Conservation (phyloP, 2,329 filamentous ascomycete genomes). For the Xylaria multiplex region DNA sequence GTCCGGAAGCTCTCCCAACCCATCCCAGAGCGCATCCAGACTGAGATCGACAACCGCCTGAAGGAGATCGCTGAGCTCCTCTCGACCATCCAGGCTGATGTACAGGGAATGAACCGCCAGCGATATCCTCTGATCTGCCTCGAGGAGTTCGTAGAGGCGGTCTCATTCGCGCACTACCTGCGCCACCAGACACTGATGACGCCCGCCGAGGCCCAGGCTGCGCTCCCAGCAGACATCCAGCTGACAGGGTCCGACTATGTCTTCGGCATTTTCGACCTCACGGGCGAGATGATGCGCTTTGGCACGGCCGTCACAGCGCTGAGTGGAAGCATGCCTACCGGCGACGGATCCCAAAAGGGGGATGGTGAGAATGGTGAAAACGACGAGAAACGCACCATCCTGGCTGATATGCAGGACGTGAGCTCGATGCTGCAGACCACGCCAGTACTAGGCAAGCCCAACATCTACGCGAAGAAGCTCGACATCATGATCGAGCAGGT, state of each 20-base stretch:
- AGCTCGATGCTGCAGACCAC: slow-evolving; percentile 81
- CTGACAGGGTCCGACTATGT: slow-evolving; percentile 87
- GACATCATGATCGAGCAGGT: slow-evolving; percentile 88
- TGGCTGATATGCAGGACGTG: slow-evolving; percentile 83
- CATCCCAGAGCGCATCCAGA: slow-evolving; percentile 74
- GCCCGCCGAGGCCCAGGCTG: slow-evolving; percentile 65
- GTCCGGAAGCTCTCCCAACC: slow-evolving; percentile 70
- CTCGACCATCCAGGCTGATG: slow-evolving; percentile 72
- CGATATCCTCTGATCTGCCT: slow-evolving; percentile 89
- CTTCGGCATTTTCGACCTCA: slow-evolving; percentile 90
- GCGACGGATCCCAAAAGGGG: slow-evolving; percentile 42
- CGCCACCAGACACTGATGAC: slow-evolving; percentile 78
- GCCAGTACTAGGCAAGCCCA: slow-evolving; percentile 64
- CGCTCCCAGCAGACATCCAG: slow-evolving; percentile 63
- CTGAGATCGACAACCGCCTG: slow-evolving; percentile 76
- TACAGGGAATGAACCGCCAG: slow-evolving; percentile 81
- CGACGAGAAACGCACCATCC: slow-evolving; percentile 64
- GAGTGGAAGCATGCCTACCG: slow-evolving; percentile 63
- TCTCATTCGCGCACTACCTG: slow-evolving; percentile 90
- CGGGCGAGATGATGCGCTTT: slow-evolving; percentile 97
- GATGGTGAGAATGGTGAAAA: slow-evolving; percentile 35
- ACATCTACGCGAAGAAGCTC: slow-evolving; percentile 76
- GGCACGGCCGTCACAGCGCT: slow-evolving; percentile 89
- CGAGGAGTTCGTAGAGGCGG: slow-evolving; percentile 93
- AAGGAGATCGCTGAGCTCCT: slow-evolving; percentile 77